Conservation (phyloP, 2,329 filamentous ascomycete species). For the Blumeria hordei region DNA sequence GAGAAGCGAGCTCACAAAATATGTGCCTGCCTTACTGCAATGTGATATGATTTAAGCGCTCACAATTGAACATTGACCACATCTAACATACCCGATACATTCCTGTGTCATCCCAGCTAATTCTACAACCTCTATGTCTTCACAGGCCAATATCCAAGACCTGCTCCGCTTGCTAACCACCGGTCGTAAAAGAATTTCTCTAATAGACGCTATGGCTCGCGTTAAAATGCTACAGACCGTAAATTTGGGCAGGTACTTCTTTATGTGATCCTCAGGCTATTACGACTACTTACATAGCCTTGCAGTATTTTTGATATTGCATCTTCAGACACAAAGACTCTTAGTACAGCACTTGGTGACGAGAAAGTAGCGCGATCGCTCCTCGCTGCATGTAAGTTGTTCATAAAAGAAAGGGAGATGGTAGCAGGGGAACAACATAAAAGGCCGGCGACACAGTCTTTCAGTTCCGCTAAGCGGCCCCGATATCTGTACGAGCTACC, state of each 20-base stretch:
- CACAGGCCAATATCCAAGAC: slow-evolving; percentile 34
- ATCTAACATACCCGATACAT: too few relatives aligned
- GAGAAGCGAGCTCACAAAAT: not conserved
- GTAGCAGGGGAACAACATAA: slow-evolving; percentile 3
- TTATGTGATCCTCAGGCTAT: not conserved
- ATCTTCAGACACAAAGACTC: slow-evolving; percentile 6
- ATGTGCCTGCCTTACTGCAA: too few relatives aligned
- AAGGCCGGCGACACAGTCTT: slow-evolving; percentile 6
- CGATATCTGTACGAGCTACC: slow-evolving; percentile 12
- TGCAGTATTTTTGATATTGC: slow-evolving; percentile 13
- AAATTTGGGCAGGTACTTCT: slow-evolving; percentile 27
- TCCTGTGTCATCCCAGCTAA: not conserved
- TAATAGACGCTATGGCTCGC: slow-evolving; percentile 33
- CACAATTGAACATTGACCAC: too few relatives aligned
- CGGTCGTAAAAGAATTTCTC: slow-evolving; percentile 26
- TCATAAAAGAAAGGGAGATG: slow-evolving; percentile 5
- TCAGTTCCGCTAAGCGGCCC: slow-evolving; percentile 9
- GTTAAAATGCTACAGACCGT: slow-evolving; percentile 31
- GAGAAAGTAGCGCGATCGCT: slow-evolving; percentile 14
- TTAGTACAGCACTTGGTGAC: slow-evolving; percentile 10
- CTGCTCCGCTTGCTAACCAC: slow-evolving; percentile 33
- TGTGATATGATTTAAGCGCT: too few relatives aligned
- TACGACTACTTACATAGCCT: slow-evolving; percentile 3
- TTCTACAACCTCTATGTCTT: slow-evolving; percentile 19
- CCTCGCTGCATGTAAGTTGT: slow-evolving; percentile 12